Percentiles rank a stretch among this genome's conserved stretches.
phyloP scores from a whole-genome alignment of 2,329 filamentous ascomycete species.

The Penicillium expansum region DNA sequence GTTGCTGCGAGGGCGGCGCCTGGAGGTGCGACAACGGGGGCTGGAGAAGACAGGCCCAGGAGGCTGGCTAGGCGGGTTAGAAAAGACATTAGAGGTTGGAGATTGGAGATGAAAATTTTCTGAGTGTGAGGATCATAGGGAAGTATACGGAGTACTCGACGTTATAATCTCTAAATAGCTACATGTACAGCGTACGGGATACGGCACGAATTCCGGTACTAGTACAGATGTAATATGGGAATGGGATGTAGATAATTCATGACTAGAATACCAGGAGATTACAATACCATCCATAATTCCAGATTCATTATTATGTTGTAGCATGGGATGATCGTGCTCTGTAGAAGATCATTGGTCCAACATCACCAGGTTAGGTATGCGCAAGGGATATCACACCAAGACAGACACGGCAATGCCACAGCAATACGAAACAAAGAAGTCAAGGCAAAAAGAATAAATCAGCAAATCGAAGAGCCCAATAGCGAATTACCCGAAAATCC shows the following conservation, averaged over 20 bases:
- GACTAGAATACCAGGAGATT: neutral
- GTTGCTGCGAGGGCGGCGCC: constrained; percentile 30
- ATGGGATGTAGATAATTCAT: neutral
- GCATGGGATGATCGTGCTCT: neutral
- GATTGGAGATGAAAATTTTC: neutral
- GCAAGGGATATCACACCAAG: neutral
- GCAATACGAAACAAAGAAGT: neutral
- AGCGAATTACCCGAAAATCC: neutral
- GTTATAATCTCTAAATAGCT: neutral
- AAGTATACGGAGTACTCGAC: neutral
- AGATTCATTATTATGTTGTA: neutral
- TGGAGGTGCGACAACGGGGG: constrained; percentile 14
- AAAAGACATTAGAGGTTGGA: constrained; percentile 13
- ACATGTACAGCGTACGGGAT: neutral
- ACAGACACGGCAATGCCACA: neutral
- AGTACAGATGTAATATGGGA: too few relatives aligned
- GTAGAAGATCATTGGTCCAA: neutral
- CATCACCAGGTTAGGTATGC: neutral
- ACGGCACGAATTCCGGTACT: neutral
- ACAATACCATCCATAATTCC: neutral
- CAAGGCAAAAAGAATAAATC: neutral
- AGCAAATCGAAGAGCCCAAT: neutral
- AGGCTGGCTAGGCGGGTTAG: constrained; percentile 17
- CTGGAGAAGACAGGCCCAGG: constrained; percentile 10
- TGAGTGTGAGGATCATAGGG: neutral